phyloP scores from a whole-genome alignment of 1,284 basidiomycete species.

The Apiotrichum brassicae region DNA sequence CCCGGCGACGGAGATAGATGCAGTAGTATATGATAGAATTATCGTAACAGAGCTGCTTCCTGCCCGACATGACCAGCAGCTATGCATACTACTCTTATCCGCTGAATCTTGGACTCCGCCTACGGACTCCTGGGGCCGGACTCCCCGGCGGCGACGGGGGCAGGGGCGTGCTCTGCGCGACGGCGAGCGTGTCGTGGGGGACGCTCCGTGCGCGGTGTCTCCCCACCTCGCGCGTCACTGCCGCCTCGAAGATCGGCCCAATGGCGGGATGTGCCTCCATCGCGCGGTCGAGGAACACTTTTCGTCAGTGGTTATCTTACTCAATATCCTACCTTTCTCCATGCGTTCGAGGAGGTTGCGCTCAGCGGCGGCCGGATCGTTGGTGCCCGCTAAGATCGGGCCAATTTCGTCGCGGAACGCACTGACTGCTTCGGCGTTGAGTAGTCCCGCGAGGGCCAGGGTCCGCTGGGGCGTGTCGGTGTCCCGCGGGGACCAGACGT shows the following conservation, averaged over 20 bases:
- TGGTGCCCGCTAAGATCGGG: constrained; percentile 1
- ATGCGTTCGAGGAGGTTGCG: constrained; percentile 12
- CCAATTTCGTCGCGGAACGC: constrained; percentile 1
- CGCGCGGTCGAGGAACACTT: neutral
- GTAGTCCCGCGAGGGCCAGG: neutral
- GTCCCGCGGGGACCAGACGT: constrained; percentile 22
- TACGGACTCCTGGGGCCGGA: too few species aligned
- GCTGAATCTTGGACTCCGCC: too few species aligned
- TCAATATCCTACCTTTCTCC: constrained; percentile 3
- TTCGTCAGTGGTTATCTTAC: neutral
- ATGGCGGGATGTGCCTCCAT: neutral
- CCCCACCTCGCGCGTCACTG: neutral
- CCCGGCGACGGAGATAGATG: too few species aligned
- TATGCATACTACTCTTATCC: too few species aligned
- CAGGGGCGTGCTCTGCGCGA: too few species aligned
- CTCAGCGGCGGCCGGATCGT: constrained; percentile 2
- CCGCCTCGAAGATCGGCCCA: neutral
- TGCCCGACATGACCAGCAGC: too few species aligned
- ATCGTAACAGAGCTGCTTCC: too few species aligned
- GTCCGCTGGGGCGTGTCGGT: neutral
- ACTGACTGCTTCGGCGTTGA: neutral
- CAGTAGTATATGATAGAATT: too few species aligned
- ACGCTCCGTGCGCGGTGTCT: too few species aligned
- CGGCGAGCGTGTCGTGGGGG: too few species aligned
- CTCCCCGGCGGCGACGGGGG: too few species aligned